These are phyloP conservation scores for Fistulifera pelliculosa DNA, from an alignment of 108 stramenopile species.

Conservation along the genomic window DNA sequence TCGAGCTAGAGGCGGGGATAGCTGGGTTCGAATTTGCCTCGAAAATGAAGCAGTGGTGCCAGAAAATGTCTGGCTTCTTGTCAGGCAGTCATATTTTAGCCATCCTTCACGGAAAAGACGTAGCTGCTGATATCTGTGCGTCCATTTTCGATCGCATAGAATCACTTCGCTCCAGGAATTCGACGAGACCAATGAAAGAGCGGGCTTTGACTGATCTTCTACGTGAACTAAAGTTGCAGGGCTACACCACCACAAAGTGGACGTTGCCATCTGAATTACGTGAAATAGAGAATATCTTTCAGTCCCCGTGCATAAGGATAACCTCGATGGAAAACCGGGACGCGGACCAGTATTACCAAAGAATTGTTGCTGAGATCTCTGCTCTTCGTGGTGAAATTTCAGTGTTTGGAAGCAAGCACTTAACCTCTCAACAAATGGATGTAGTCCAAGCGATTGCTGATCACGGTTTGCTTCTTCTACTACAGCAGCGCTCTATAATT, in stretches of 20 bases:
- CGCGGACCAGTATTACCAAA: slow-evolving; percentile 59
- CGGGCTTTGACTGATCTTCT: slow-evolving; percentile 87
- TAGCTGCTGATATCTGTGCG: slow-evolving; percentile 43
- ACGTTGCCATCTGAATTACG: slow-evolving; percentile 48
- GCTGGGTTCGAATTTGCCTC: background rate
- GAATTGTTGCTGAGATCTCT: slow-evolving; percentile 48
- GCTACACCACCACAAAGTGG: slow-evolving; percentile 67
- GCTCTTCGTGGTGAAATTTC: slow-evolving; percentile 54
- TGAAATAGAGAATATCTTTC: slow-evolving; percentile 48
- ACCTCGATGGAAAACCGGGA: background rate
- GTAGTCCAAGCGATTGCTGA: slow-evolving; percentile 61
- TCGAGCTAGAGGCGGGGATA: background rate
- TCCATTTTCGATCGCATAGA: slow-evolving; percentile 83
- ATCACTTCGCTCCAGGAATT: slow-evolving; percentile 50
- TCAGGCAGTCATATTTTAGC: slow-evolving; percentile 1
- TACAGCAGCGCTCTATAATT: slow-evolving; percentile 20
- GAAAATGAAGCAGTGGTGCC: slow-evolving; percentile 3
- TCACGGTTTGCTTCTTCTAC: slow-evolving; percentile 38
- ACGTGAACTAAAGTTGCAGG: slow-evolving; percentile 67
- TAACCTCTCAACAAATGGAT: slow-evolving; percentile 65
- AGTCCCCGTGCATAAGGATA: slow-evolving; percentile 33
- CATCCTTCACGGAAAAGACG: background rate
- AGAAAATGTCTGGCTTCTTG: background rate
- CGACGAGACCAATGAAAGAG: slow-evolving; percentile 85
- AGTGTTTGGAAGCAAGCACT: slow-evolving; percentile 63